phyloP scores from a whole-genome alignment of 2,329 filamentous ascomycete species.

The Exophiala viscosa region DNA sequence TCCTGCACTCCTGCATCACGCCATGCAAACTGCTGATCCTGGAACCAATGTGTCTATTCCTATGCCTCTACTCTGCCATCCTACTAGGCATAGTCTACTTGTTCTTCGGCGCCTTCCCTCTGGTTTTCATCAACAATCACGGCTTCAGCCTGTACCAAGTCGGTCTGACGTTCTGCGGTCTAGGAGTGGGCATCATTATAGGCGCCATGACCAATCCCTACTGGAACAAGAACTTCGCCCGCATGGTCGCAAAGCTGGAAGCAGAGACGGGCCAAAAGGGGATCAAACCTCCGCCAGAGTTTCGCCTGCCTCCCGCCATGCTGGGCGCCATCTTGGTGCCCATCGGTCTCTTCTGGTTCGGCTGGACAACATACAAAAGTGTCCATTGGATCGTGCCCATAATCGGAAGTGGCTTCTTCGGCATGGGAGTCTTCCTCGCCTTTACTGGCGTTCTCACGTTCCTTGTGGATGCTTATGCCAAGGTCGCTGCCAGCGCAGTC shows the following conservation, averaged over 20 bases:
- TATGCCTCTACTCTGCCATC: slow-evolving; percentile 79
- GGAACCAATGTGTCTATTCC: slow-evolving; percentile 79
- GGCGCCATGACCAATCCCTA: slow-evolving; percentile 42
- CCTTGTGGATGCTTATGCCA: slow-evolving; percentile 59
- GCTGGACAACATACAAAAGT: slow-evolving; percentile 42
- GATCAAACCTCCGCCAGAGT: slow-evolving; percentile 49
- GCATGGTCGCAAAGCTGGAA: slow-evolving; percentile 32
- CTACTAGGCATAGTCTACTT: slow-evolving; percentile 85
- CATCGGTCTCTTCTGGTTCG: slow-evolving; percentile 54
- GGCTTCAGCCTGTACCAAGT: slow-evolving; percentile 33
- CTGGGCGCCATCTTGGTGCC: slow-evolving; percentile 52
- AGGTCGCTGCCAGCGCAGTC: slow-evolving; percentile 57
- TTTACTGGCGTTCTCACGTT: slow-evolving; percentile 71
- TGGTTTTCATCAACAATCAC: slow-evolving; percentile 64
- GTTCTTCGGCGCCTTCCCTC: slow-evolving; percentile 82
- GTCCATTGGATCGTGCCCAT: slow-evolving; percentile 48
- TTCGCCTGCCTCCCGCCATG: slow-evolving; percentile 49
- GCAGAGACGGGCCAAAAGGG: slow-evolving; percentile 31
- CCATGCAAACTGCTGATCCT: slow-evolving; percentile 75
- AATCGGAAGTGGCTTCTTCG: slow-evolving; percentile 35
- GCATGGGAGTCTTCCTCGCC: slow-evolving; percentile 47
- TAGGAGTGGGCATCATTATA: slow-evolving; percentile 44
- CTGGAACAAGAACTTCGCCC: slow-evolving; percentile 14
- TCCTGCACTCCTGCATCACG: slow-evolving; percentile 53
- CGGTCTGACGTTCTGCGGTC: slow-evolving; percentile 43